Percentiles rank a stretch among this genome's conserved stretches.
These are phyloP conservation scores for Zymoseptoria ardabiliae DNA, from an alignment of 2,329 filamentous ascomycete genomes.

Conservation along the genomic window DNA sequence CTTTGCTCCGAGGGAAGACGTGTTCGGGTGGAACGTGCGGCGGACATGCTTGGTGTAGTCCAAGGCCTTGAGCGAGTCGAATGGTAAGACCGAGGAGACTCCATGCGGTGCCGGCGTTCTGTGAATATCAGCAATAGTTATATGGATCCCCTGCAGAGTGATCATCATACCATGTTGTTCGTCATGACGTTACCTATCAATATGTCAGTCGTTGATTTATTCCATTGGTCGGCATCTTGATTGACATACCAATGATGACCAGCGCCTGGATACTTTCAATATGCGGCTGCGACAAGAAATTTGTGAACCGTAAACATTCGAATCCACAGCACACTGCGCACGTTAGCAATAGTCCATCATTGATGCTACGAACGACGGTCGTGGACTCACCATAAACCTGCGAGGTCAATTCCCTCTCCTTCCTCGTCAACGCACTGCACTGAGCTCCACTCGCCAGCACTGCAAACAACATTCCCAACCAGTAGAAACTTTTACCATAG, in stretches of 20 bases:
- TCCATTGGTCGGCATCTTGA: not conserved
- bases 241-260: slow-evolving; percentile 44
- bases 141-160: not conserved
- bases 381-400: slow-evolving; percentile 51
- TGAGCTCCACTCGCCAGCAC: slow-evolving; percentile 57
- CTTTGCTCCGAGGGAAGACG: slow-evolving; percentile 31
- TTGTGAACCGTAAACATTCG: slow-evolving; percentile 56
- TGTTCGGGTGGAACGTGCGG: slow-evolving; percentile 44
- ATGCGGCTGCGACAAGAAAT: slow-evolving; percentile 55
- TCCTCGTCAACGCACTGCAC: slow-evolving; percentile 50
- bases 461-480: slow-evolving; percentile 54
- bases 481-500: slow-evolving; percentile 52
- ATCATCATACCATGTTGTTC: slow-evolving; percentile 27
- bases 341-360: slow-evolving; percentile 22
- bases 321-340: slow-evolving; percentile 54
- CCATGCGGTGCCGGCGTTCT: slow-evolving; percentile 56
- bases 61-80: slow-evolving; percentile 53
- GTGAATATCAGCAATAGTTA: slow-evolving; percentile 29
- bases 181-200: slow-evolving; percentile 40
- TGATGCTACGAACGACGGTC: not conserved
- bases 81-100: slow-evolving; percentile 54
- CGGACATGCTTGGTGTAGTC: slow-evolving; percentile 52
- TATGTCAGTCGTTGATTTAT: not conserved
- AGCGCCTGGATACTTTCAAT: slow-evolving; percentile 56
- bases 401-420: slow-evolving; percentile 55